phyloP scores from a whole-genome alignment of 208 protist species.

The Balamuthia mandrillaris region DNA sequence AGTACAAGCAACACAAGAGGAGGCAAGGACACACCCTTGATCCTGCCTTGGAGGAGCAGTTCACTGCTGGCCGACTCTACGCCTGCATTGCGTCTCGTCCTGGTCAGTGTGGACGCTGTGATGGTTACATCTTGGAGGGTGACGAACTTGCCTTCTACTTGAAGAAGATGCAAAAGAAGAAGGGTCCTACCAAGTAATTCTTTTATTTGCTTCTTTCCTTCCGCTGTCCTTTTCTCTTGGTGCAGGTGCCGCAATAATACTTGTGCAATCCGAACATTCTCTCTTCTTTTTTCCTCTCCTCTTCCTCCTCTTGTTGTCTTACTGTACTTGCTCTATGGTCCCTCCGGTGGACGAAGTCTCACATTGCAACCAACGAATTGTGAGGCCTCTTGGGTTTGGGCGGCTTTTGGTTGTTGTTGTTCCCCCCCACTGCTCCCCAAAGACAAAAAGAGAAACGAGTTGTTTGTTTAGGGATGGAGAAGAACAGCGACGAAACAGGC shows the following conservation, averaged over 20 bases:
- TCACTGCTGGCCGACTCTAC: constrained; percentile 89
- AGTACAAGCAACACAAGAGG: neutral
- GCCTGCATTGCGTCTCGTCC: constrained; percentile 89
- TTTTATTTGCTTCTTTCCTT: neutral
- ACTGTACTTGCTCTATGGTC: too few species aligned
- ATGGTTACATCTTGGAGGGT: constrained; percentile 98
- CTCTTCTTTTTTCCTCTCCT: too few species aligned
- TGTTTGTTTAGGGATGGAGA: neutral
- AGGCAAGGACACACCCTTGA: constrained; percentile 60
- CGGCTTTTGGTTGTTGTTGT: too few species aligned
- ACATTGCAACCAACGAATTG: too few species aligned
- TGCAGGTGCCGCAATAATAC: too few species aligned
- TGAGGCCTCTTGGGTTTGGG: too few species aligned
- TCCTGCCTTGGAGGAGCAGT: constrained; percentile 78
- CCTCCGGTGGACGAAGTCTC: too few species aligned
- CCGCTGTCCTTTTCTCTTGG: neutral
- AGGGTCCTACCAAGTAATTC: constrained; percentile 59
- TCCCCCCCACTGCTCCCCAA: neutral
- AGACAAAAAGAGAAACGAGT: neutral
- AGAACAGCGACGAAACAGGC: neutral
- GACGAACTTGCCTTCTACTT: constrained; percentile 99
- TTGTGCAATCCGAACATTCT: too few species aligned
- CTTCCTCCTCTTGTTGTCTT: too few species aligned
- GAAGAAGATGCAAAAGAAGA: constrained; percentile 96
- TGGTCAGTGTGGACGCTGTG: constrained; percentile 94